Evolutionary conservation across 2,329 filamentous ascomycete genomes (phyloP), one percentile per base, ranked within the genome.

Genomic region (Nigrograna mackinnonii): DNA sequence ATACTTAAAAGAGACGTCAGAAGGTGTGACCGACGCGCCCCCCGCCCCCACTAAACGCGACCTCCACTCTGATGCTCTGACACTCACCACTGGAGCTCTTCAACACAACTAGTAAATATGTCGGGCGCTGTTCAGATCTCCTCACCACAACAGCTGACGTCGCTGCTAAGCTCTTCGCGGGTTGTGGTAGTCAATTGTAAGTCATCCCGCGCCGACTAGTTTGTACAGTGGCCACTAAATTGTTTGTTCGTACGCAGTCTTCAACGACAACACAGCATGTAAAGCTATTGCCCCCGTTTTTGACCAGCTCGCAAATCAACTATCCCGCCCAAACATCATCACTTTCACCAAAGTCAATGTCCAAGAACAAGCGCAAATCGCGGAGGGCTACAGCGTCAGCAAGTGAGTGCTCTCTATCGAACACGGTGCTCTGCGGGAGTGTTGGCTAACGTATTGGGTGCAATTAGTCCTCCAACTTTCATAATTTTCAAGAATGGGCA

Each of bases 131-230:
- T 75, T 32, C 57, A 70, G 44, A 72, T 76, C 46, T 62, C 67
- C 30, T 75, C 72, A 35, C 65, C 72, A 11, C 49, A 60, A 30
- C 68, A 72, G 54, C 59, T 71, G 49, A 67, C 53, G 50, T 54
- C 56, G 13, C 59, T 95, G 89, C 78, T 96, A 48, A 79, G 80
- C 48, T 83, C 79, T 41, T 91, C 88, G 22, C 83, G 81, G 53
- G 82, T 96, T 46, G 89, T 97, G 31, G 85, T 97, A 41, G 85
- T 86, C 61, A 89, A 96, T 73, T 96, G 91, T 95, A 76, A 80
- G 89, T 78, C 47, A 42, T 35, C 46, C 35, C 39, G 32, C 38
- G 34, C 31, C 44, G 18, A 45, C 19, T 19, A 13, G 12, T 34
- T 34, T 33, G 17, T 26, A 50, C 35, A 32, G n/a, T 40, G 21